phyloP scores from a whole-genome alignment of 176 grass and related monocot species.

The Oryza nivara region DNA sequence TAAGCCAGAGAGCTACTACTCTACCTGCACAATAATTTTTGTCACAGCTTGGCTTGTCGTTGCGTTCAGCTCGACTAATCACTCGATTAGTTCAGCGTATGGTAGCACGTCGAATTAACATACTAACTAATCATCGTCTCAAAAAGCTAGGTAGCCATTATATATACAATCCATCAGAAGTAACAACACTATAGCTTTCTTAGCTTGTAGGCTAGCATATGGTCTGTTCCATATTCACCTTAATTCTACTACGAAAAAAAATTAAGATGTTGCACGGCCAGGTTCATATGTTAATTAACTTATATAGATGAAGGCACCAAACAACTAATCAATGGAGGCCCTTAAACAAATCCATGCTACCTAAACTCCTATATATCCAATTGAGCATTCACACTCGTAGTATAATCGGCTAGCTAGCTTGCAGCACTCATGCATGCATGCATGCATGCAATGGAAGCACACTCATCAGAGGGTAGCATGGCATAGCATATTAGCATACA shows the following conservation, averaged over 20 bases:
- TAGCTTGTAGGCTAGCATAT: slow-evolving; percentile 1
- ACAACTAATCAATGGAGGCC: slow-evolving; percentile 3
- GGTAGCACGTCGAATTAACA: slow-evolving; percentile 10
- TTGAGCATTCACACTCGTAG: slow-evolving; percentile 22
- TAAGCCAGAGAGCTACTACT: background rate
- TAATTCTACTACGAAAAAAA: background rate
- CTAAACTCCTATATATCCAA: background rate
- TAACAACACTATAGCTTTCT: background rate
- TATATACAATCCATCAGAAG: slow-evolving; percentile 33
- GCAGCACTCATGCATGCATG: background rate
- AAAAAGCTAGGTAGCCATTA: background rate
- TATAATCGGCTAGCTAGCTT: background rate
- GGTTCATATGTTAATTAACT: background rate
- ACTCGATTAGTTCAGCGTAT: slow-evolving; percentile 18
- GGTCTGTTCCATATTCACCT: background rate
- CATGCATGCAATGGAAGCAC: slow-evolving; percentile 24
- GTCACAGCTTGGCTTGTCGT: slow-evolving; percentile 13
- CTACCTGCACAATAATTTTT: slow-evolving; percentile 19
- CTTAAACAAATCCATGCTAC: background rate
- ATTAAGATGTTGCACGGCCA: slow-evolving; percentile 17
- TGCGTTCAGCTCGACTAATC: background rate
- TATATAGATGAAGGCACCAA: background rate
- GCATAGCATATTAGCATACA: slow-evolving; percentile 21
- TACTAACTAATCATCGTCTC: background rate
- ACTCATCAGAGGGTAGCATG: background rate